A percentile compares a stretch with the other conserved stretches of the same genome.
Evolutionary conservation across 1,284 basidiomycete genomes (phyloP).

Genomic region (Ceraceosorus guamensis): DNA sequence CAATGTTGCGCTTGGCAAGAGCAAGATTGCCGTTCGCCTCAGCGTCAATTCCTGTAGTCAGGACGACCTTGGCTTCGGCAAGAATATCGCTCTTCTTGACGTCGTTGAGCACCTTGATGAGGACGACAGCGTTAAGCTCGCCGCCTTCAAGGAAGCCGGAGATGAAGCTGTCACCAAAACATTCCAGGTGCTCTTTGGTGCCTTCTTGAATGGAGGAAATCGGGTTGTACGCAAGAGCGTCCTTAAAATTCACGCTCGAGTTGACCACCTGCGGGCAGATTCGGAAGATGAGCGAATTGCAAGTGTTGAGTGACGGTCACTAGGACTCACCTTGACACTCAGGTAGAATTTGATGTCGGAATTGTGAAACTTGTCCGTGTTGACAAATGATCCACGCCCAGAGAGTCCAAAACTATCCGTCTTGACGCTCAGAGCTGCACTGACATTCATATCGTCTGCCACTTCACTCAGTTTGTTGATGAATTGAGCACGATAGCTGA

Average conservation of each 20-base stretch:
- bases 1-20: background rate
- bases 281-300: no score
- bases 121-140: constrained; percentile 6
- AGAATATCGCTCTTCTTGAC: background rate
- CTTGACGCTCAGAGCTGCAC: constrained; percentile 3
- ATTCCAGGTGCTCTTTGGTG: background rate
- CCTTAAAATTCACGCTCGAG: constrained; percentile 5
- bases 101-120: constrained; percentile 5
- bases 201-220: constrained; percentile 1
- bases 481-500: background rate
- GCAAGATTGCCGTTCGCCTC: constrained; percentile 2
- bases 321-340: background rate
- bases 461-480: constrained; percentile 6
- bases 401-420: background rate
- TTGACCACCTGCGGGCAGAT: no score
- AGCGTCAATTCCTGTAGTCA: background rate
- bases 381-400: constrained; percentile 1
- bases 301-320: no score
- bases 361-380: constrained; percentile 3
- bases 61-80: constrained; percentile 6
- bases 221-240: constrained; percentile 4
- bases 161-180: constrained; percentile 3
- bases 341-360: constrained; percentile 5
- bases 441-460: constrained; percentile 3
- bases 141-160: constrained; percentile 7